A percentile compares a stretch with the other conserved stretches of the same genome.
Conservation (phyloP, 2,329 filamentous ascomycete genomes). For the Volutella citrinella region DNA sequence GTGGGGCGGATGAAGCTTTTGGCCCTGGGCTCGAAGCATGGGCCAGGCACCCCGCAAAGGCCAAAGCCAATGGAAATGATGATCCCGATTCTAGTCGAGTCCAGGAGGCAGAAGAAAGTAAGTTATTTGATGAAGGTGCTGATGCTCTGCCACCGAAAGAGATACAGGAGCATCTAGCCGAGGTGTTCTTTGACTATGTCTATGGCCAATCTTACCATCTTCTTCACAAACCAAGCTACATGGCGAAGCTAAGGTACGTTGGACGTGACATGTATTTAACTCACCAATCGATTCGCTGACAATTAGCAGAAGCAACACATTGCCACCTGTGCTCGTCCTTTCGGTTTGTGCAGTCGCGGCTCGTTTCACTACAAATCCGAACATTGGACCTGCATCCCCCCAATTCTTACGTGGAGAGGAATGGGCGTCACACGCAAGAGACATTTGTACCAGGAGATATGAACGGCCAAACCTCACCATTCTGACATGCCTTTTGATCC, state of each 20-base stretch:
- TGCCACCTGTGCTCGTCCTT: slow-evolving; percentile 89
- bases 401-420: slow-evolving; percentile 81
- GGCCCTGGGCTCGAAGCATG: slow-evolving; percentile 77
- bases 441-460: slow-evolving; percentile 82
- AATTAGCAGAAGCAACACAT: slow-evolving; percentile 43
- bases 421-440: slow-evolving; percentile 84
- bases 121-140: slow-evolving; percentile 74
- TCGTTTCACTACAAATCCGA: slow-evolving; percentile 86
- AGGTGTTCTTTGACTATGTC: slow-evolving; percentile 92
- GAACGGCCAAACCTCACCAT: slow-evolving; percentile 97
- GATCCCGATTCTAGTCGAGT: slow-evolving; percentile 50
- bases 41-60: slow-evolving; percentile 60
- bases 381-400: slow-evolving; percentile 69
- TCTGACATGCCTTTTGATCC: slow-evolving; percentile 80
- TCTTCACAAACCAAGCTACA: slow-evolving; percentile 95
- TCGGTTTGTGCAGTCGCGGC: slow-evolving; percentile 95
- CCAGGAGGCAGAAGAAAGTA: slow-evolving; percentile 70
- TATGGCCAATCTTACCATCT: slow-evolving; percentile 95
- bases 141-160: slow-evolving; percentile 82
- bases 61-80: slow-evolving; percentile 42
- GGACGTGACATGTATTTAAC: not conserved
- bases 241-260: slow-evolving; percentile 73
- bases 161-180: slow-evolving; percentile 87
- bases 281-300: slow-evolving; percentile 8
- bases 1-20: slow-evolving; percentile 84